These are phyloP conservation scores for Lasiodiplodia hormozganensis DNA, from an alignment of 2,329 filamentous ascomycete genomes.

Conservation along the genomic window DNA sequence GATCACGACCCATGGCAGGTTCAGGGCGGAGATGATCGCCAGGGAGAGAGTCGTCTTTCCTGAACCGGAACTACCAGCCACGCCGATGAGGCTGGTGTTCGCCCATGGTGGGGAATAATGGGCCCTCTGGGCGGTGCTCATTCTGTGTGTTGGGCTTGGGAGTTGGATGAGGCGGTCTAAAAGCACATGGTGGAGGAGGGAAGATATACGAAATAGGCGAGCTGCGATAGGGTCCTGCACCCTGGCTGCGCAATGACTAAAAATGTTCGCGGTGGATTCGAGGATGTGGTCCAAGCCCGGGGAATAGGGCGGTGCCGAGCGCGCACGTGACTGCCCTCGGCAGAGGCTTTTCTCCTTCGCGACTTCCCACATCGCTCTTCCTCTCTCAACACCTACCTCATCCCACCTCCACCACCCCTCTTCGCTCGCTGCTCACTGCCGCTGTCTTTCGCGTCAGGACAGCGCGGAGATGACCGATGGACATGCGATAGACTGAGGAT, in stretches of 20 bases:
- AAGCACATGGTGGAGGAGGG: slow-evolving; percentile 14
- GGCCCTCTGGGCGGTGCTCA: slow-evolving; percentile 48
- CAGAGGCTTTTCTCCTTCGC: slow-evolving; percentile 30
- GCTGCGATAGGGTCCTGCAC: slow-evolving; percentile 25
- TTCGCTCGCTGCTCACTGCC: slow-evolving; percentile 7
- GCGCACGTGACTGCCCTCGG: slow-evolving; percentile 21
- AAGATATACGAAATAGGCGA: slow-evolving; percentile 19
- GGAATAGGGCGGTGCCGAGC: slow-evolving; percentile 1
- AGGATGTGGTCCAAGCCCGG: slow-evolving; percentile 13
- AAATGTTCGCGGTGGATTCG: slow-evolving; percentile 21
- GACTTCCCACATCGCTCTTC: slow-evolving; percentile 23
- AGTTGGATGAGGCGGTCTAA: slow-evolving; percentile 7
- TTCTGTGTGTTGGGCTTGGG: slow-evolving; percentile 5
- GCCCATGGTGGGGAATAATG: slow-evolving; percentile 96
- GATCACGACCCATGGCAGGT: slow-evolving; percentile 97
- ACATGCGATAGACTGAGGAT: slow-evolving; percentile 40
- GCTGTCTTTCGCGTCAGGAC: slow-evolving; percentile 24
- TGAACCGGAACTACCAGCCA: slow-evolving; percentile 94
- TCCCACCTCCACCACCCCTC: neutral
- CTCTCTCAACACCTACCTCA: slow-evolving; percentile 16
- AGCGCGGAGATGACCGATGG: slow-evolving; percentile 42
- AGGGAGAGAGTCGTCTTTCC: slow-evolving; percentile 93
- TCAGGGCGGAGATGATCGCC: slow-evolving; percentile 87
- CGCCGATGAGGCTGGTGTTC: slow-evolving; percentile 93
- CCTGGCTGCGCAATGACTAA: slow-evolving; percentile 29